Evolutionary conservation across 371 early-diverging fungal species (phyloP).

Genomic region (Polyrhizophydium stewartii): DNA sequence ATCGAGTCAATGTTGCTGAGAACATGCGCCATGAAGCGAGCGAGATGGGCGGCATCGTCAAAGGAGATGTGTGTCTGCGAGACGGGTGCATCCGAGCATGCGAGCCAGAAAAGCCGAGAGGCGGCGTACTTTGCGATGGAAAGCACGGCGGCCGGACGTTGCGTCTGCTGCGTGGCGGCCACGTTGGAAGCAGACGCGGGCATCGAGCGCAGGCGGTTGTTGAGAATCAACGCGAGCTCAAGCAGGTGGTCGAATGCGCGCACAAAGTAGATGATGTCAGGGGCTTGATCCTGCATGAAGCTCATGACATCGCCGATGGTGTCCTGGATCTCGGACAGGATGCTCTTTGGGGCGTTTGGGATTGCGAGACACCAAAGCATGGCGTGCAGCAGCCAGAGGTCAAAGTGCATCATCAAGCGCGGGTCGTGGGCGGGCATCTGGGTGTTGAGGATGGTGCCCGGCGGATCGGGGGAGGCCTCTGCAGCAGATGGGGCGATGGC

Average conservation of each 20-base stretch:
- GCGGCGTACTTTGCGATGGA: neutral
- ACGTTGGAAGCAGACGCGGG: neutral
- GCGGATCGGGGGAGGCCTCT: too few relatives aligned
- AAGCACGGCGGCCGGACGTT: neutral
- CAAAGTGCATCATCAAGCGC: neutral
- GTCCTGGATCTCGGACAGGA: neutral
- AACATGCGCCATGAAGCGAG: neutral
- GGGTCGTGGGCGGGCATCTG: neutral
- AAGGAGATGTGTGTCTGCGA: neutral
- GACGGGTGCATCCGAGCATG: neutral
- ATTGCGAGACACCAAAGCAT: neutral
- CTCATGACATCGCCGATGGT: neutral
- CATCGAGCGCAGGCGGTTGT: neutral
- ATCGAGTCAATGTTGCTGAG: neutral
- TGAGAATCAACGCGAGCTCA: neutral
- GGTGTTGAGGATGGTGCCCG: neutral
- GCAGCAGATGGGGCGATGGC: neutral
- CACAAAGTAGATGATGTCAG: neutral
- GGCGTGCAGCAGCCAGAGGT: neutral
- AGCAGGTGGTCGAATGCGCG: neutral
- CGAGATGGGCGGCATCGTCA: neutral
- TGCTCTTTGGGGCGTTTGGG: neutral
- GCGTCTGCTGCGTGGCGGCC: neutral
- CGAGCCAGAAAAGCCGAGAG: neutral
- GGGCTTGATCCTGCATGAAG: neutral